phyloP scores from a whole-genome alignment of 2,329 filamentous ascomycete species.

The Colletotrichum chlorophyti region DNA sequence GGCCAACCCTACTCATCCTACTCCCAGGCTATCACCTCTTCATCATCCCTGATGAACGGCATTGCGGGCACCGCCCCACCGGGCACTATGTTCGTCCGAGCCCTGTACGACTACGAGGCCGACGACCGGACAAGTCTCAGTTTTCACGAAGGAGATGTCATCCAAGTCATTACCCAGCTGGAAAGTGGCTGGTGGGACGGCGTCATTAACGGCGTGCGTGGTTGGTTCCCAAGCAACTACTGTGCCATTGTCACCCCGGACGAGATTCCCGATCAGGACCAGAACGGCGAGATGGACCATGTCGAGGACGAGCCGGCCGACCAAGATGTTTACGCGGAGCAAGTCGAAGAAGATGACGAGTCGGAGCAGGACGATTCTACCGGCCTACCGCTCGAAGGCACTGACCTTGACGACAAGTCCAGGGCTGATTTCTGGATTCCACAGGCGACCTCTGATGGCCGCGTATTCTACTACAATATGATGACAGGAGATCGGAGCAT shows the following conservation, averaged over 20 bases:
- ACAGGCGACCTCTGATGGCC: constrained; percentile 91
- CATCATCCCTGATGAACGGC: constrained; percentile 60
- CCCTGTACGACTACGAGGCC: constrained; percentile 96
- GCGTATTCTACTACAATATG: constrained; percentile 97
- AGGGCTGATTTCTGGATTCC: constrained; percentile 98
- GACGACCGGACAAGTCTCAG: constrained; percentile 96
- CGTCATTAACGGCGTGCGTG: constrained; percentile 93
- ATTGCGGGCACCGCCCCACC: constrained; percentile 65
- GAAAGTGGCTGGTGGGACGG: constrained; percentile 99
- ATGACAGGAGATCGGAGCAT: constrained; percentile 94
- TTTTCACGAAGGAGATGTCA: constrained; percentile 96
- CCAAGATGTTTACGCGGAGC: constrained; percentile 70
- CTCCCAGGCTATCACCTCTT: constrained; percentile 34
- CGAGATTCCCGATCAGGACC: constrained; percentile 69
- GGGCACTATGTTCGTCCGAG: constrained; percentile 87
- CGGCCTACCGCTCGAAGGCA: constrained; percentile 73
- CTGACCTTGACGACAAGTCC: constrained; percentile 70
- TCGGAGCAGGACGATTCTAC: constrained; percentile 64
- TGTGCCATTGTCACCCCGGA: constrained; percentile 85
- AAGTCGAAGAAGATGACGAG: constrained; percentile 71
- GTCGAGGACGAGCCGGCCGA: constrained; percentile 69
- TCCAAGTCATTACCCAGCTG: constrained; percentile 92
- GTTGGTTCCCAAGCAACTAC: constrained; percentile 99
- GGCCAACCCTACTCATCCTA: constrained; percentile 33
- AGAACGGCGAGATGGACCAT: constrained; percentile 61